Evolutionary conservation across 495 filamentous ascomycete species (phyloP).

Genomic region (Xylaria venustula): DNA sequence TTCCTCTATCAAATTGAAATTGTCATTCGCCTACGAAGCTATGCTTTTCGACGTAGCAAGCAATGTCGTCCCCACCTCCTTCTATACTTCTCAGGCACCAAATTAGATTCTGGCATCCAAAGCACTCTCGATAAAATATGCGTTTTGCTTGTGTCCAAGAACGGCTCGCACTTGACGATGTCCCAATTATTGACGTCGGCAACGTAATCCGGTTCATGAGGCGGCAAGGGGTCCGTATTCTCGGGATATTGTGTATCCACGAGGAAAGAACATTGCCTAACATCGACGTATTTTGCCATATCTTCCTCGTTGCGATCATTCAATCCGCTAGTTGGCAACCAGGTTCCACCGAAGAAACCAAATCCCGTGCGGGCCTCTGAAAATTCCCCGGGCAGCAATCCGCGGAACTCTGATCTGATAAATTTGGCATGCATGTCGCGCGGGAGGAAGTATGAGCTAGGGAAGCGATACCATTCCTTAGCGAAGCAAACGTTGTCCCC

Average conservation of each 20-base stretch:
- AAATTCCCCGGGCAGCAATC: slow-evolving; percentile 90
- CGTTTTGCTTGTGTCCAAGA: slow-evolving; percentile 78
- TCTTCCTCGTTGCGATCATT: slow-evolving; percentile 93
- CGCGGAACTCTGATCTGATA: slow-evolving; percentile 83
- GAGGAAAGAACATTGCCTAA: slow-evolving; percentile 75
- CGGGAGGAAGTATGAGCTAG: slow-evolving; percentile 88
- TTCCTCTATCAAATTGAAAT: no score
- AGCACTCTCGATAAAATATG: slow-evolving; percentile 70
- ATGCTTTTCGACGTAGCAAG: slow-evolving; percentile 59
- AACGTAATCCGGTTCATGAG: slow-evolving; percentile 73
- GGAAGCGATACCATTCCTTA: slow-evolving; percentile 99
- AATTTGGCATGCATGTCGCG: slow-evolving; percentile 77
- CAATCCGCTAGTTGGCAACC: slow-evolving; percentile 78
- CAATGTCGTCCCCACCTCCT: slow-evolving; percentile 85
- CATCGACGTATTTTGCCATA: slow-evolving; percentile 76
- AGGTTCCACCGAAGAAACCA: slow-evolving; percentile 72
- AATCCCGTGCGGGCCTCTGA: slow-evolving; percentile 60
- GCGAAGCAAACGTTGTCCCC: slow-evolving; percentile 83
- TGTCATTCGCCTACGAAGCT: neutral
- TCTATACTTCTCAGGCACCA: slow-evolving; percentile 66
- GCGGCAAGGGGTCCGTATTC: slow-evolving; percentile 34
- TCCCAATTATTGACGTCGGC: slow-evolving; percentile 72
- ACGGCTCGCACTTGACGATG: slow-evolving; percentile 65
- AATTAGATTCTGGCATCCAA: slow-evolving; percentile 74
- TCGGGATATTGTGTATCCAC: slow-evolving; percentile 82